phyloP scores from a whole-genome alignment of 176 grass and related monocot genomes.

The Phoenix dactylifera region DNA sequence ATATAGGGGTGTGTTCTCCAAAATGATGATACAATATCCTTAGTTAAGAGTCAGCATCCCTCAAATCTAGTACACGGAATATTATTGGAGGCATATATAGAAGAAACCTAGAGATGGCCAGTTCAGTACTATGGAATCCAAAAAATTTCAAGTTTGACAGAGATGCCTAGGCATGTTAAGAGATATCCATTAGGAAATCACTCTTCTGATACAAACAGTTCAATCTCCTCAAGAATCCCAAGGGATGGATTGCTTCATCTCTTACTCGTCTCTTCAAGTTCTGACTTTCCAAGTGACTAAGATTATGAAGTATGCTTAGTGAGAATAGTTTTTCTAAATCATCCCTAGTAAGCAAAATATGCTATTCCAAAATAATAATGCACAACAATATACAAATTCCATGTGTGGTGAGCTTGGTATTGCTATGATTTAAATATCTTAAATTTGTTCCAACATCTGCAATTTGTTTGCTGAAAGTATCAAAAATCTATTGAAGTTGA shows the following conservation, averaged over 20 bases:
- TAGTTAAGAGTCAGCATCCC: conserved; percentile 60
- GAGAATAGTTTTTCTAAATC: conserved; percentile 31
- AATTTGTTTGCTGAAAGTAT: conserved; percentile 47
- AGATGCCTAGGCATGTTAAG: conserved; percentile 36
- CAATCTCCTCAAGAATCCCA: conserved; percentile 37
- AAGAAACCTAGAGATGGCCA: conserved; percentile 56
- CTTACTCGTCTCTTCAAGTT: conserved; percentile 45
- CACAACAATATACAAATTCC: conserved; percentile 24
- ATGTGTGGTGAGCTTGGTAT: conserved; percentile 43
- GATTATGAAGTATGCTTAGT: conserved; percentile 34
- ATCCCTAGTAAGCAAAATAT: conserved; percentile 34
- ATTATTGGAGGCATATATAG: conserved; percentile 39
- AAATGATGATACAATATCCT: conserved; percentile 43
- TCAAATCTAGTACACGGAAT: conserved; percentile 57
- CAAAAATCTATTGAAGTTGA: conserved; percentile 42
- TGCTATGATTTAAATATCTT: conserved; percentile 62
- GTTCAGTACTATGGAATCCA: conserved; percentile 59
- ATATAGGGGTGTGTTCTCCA: conserved; percentile 41
- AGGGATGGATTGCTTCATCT: conserved; percentile 52
- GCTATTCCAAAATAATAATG: conserved; percentile 9
- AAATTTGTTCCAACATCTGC: conserved; percentile 48
- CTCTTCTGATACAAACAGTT: conserved; percentile 71
- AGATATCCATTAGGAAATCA: conserved; percentile 60
- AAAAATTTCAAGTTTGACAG: conserved; percentile 45
- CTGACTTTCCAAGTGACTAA: conserved; percentile 56